Percentiles rank a stretch among this genome's conserved stretches.
phyloP scores from a whole-genome alignment of 164 flowering plant genomes.

The grape (Vitis vinifera) region ASM3070453v1 NC_081805.1:313001-313500 shows the following conservation, averaged over 20 bases:
- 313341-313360: slow-evolving; percentile 4
- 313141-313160: slow-evolving; percentile 20
- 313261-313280: slow-evolving; percentile 15
- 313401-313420: neutral
- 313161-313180: slow-evolving; percentile 4
- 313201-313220: neutral
- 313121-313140: neutral
- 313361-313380: slow-evolving; percentile 5
- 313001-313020: slow-evolving; percentile 17
- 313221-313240: neutral
- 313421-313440: neutral
- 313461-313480: neutral
- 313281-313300: slow-evolving; percentile 10
- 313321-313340: slow-evolving; percentile 5
- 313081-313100: slow-evolving; percentile 23
- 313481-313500: slow-evolving; percentile 1
- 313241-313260: slow-evolving; percentile 8
- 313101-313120: neutral
- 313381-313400: slow-evolving; percentile 6
- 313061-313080: slow-evolving; percentile 20
- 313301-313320: slow-evolving; percentile 10
- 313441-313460: neutral
- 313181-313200: neutral
- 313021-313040: slow-evolving; percentile 10
- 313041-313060: slow-evolving; percentile 22